Evolutionary conservation across 768 basidiomycete genomes (phyloP), one percentile per base, ranked within the genome.

Genomic region (Lentinula aciculospora): DNA sequence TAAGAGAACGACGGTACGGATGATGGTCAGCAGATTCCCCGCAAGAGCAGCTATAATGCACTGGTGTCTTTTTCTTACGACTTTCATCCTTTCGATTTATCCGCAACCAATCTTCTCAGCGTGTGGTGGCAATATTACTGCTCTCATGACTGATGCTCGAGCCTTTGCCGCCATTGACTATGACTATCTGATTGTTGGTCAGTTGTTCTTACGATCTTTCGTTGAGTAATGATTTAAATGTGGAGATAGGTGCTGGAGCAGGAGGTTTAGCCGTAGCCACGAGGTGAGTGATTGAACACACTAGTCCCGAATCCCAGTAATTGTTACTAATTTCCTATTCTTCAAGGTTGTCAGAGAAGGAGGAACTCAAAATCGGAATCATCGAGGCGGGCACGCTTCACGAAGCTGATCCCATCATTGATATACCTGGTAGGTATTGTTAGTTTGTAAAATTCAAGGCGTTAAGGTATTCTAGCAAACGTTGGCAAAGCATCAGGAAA

Each of bases 141-240:
- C 48, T 19, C 2, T 50, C 19, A 50, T 28, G 9, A 23, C 44
- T 7, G 48, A 50, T 31, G 25, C 48, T 29, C 25, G 31, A 29
- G 48, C 48, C 21, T 50, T 50, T 29, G 17, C 48, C 13, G 29
- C 29, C 0, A 6, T 27, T 10, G 29, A 50, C 5, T 53, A 19
- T 31, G 51, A 53, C 34, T 53, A 53, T 37, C 12, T 53, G 10
- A 53, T 53, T 13, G 19, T 53, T 39, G 51, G 51, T 53, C 10
- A n/a, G 51, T 17, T 28, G 7, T 13, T 6, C 17, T 48, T 27
- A 31, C 5, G 15, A 48, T 27, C 47, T 31, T 21, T 0, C 13
- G 12, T 9, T 4, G 45, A 42, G 7, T 42, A 42, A 42, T 13
- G 45, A 23, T 21, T 7, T 46, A n/a, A n/a, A 10, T n/a, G 1